Percentiles rank a stretch among this genome's conserved stretches.
These are phyloP conservation scores for Boechera divaricarpa DNA, from an alignment of 345 rosid genomes.

Conservation along the genomic window DNA sequence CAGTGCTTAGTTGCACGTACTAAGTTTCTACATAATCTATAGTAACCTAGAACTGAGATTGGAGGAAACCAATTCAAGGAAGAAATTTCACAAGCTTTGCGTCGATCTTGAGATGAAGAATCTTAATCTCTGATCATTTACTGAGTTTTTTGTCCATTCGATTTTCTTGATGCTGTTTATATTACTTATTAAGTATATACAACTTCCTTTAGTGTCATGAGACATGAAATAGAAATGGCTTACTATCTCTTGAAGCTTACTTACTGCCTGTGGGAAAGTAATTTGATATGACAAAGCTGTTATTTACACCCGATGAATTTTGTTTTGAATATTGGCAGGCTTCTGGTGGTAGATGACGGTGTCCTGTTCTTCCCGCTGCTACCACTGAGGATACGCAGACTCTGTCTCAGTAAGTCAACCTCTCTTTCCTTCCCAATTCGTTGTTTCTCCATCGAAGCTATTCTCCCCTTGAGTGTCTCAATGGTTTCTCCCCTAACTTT, in stretches of 20 bases:
- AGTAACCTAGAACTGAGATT: constrained; percentile 1
- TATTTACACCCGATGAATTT: constrained; percentile 36
- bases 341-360: constrained; percentile 31
- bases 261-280: neutral
- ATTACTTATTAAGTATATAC: constrained; percentile 26
- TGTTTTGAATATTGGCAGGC: constrained; percentile 34
- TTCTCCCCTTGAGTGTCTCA: constrained; percentile 50
- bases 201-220: constrained; percentile 4
- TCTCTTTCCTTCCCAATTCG: constrained; percentile 58
- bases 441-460: constrained; percentile 56
- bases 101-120: neutral
- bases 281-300: neutral
- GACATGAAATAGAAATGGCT: constrained; percentile 26
- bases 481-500: constrained; percentile 57
- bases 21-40: constrained; percentile 13
- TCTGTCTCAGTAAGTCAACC: constrained; percentile 75
- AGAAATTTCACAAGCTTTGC: constrained; percentile 6
- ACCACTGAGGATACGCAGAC: constrained; percentile 61
- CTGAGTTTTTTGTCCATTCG: neutral
- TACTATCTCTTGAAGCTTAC: constrained; percentile 25
- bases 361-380: constrained; percentile 38
- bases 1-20: neutral
- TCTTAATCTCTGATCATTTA: neutral
- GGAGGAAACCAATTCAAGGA: neutral
- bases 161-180: neutral